Percentiles rank a stretch among this genome's conserved stretches.
Evolutionary conservation across 768 basidiomycete genomes (phyloP).

Genomic region (Pulveroboletus sp.): DNA sequence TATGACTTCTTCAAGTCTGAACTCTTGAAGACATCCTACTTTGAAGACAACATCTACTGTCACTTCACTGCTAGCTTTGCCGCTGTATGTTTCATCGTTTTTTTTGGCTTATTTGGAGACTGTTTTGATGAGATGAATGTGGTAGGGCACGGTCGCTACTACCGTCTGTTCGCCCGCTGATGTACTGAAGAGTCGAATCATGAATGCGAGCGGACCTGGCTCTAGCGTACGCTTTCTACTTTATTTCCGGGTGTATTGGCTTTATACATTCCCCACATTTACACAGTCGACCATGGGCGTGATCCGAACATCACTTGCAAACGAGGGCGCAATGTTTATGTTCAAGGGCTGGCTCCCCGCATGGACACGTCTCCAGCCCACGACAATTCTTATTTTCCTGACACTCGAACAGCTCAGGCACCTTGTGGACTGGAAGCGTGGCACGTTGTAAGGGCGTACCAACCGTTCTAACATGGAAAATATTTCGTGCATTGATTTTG

Average conservation of each 20-base stretch:
- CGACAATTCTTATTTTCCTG: constrained; percentile 83
- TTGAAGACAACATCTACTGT: constrained; percentile 75
- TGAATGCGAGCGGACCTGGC: constrained; percentile 84
- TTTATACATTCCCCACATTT: too few species aligned
- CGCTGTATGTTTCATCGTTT: constrained; percentile 46
- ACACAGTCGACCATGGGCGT: constrained; percentile 67
- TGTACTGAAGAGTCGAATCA: constrained; percentile 84
- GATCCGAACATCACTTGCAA: constrained; percentile 61
- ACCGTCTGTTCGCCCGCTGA: constrained; percentile 88
- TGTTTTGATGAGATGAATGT: constrained; percentile 1
- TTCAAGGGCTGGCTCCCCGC: constrained; percentile 91
- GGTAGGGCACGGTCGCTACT: constrained; percentile 79
- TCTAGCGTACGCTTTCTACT: constrained; percentile 49
- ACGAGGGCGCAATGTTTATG: constrained; percentile 84
- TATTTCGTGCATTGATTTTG: background rate
- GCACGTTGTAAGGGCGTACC: constrained; percentile 12
- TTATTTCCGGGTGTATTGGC: background rate
- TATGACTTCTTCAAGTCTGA: constrained; percentile 93
- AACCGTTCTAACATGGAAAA: background rate
- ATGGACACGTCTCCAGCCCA: constrained; percentile 81
- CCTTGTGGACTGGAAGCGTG: constrained; percentile 56
- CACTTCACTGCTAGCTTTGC: constrained; percentile 87
- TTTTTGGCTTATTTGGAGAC: background rate
- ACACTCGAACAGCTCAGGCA: constrained; percentile 80
- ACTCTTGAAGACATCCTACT: constrained; percentile 63